A percentile compares a stretch with the other conserved stretches of the same genome.
These are phyloP conservation scores for Lachancea waltii DNA, from an alignment of 805 yeast genomes.

Conservation along the genomic window DNA sequence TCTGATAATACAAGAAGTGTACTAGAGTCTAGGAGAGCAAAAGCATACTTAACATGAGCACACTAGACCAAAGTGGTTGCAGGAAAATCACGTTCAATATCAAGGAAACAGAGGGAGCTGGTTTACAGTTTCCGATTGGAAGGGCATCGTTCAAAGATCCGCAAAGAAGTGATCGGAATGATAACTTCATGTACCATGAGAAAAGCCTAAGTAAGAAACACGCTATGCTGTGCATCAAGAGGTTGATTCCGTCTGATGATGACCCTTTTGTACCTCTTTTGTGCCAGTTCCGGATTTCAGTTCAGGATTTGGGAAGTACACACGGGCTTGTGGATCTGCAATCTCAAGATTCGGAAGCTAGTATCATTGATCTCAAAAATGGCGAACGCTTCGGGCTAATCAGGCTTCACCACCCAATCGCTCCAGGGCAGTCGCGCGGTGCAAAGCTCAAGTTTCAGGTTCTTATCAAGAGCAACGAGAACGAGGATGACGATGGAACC, in stretches of 20 bases:
- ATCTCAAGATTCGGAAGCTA: constrained; percentile 14
- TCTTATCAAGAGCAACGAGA: constrained; percentile 7
- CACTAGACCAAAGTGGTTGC: constrained; percentile 1
- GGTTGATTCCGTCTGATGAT: constrained; percentile 11
- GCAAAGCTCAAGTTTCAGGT: constrained; percentile 22
- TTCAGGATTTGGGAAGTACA: constrained; percentile 19
- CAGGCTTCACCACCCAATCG: constrained; percentile 12
- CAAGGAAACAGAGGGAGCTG: constrained; percentile 4
- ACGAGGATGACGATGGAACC: constrained; percentile 8
- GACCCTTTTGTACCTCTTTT: constrained; percentile 9
- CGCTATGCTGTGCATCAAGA: constrained; percentile 20
- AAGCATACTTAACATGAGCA: neutral
- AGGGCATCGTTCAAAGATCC: constrained; percentile 17
- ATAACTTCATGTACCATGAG: constrained; percentile 20
- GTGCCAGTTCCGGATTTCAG: constrained; percentile 20
- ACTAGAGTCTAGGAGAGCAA: neutral
- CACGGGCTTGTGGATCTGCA: constrained; percentile 24
- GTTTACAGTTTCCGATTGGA: constrained; percentile 16
- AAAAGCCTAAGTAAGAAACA: constrained; percentile 20
- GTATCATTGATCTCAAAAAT: constrained; percentile 22
- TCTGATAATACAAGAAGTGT: too few species aligned
- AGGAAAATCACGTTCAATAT: constrained; percentile 6
- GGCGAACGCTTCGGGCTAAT: constrained; percentile 25
- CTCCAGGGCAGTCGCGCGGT: constrained; percentile 16
- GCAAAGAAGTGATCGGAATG: constrained; percentile 11